Evolutionary conservation across 306 rosid species (phyloP).

Genomic region (Fragaria iinumae): DNA sequence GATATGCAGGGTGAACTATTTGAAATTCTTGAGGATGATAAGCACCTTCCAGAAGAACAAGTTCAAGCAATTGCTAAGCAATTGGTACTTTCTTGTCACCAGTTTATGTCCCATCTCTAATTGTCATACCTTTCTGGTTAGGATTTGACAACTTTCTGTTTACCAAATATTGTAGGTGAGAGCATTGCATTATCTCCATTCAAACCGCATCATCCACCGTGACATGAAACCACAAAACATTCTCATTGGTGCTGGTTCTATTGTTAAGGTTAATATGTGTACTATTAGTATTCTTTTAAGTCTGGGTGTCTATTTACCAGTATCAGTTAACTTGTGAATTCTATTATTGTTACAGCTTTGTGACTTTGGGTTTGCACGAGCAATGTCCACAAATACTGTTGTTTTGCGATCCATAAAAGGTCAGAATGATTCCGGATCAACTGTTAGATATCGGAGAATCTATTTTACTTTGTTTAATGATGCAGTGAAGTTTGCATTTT

Average conservation of each 20-base stretch:
- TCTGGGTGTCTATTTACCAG: not conserved
- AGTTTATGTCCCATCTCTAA: slow-evolving; percentile 12
- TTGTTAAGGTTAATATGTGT: slow-evolving; percentile 70
- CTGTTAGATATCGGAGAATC: slow-evolving; percentile 18
- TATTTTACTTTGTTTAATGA: not conserved
- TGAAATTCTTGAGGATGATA: slow-evolving; percentile 99
- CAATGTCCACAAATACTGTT: slow-evolving; percentile 97
- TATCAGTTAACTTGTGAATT: slow-evolving; percentile 8
- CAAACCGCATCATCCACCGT: slow-evolving; percentile 94
- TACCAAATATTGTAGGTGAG: slow-evolving; percentile 59
- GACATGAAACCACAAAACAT: slow-evolving; percentile 99
- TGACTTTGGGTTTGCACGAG: slow-evolving; percentile 99
- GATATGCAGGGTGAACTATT: slow-evolving; percentile 80
- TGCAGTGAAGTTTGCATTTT: slow-evolving; percentile 5
- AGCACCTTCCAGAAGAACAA: slow-evolving; percentile 97
- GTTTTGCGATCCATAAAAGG: slow-evolving; percentile 97
- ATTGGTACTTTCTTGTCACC: slow-evolving; percentile 52
- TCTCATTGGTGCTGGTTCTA: slow-evolving; percentile 93
- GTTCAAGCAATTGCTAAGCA: slow-evolving; percentile 99
- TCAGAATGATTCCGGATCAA: slow-evolving; percentile 29
- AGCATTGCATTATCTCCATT: slow-evolving; percentile 91
- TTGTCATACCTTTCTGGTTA: not conserved
- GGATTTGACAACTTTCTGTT: not conserved
- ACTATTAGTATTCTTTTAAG: not conserved
- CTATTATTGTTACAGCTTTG: slow-evolving; percentile 62